Evolutionary conservation across 2,329 filamentous ascomycete genomes (phyloP), one percentile per base, ranked within the genome.

Genomic region (Neophaeococcomyces aloes): DNA sequence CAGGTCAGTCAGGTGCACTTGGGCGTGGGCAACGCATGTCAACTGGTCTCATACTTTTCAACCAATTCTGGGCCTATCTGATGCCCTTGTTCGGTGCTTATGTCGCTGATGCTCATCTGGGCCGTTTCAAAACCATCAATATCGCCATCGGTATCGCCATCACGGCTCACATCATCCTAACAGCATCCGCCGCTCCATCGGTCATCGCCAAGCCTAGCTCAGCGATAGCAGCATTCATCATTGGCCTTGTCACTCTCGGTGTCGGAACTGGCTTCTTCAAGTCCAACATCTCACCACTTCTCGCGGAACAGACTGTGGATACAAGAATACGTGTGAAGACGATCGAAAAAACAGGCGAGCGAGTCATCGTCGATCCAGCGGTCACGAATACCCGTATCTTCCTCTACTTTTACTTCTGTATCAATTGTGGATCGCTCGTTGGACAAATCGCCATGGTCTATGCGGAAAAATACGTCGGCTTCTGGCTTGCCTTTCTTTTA

Each of bases 201-300:
- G 75, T 83, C 37, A 78, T 86, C 38, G 65, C 73, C 34, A 64
- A 74, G 48, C 63, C 65, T 29, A 71, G 78, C 13, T 66, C 69
- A 11, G 68, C 79, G 0, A 74, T 84, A 36, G 79, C 68, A 1
- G 78, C 74, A 40, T 82, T 86, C 54, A 61, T 80, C 2, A 62
- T 78, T 19, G 75, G 77, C 21, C 68, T 83, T 50, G 61, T 83
- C 32, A 71, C 86, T 56, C 75, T 86, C 57, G 81, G 81, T 17
- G 61, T 85, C 25, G 83, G 83, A 34, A 84, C 81, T 1, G 83
- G 83, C 49, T 81, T 83, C 56, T 86, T 88, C 74, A 88, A 88
- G 68, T 75, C 80, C 50, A 88, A 87, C 57, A 48, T 53, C 17
- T 39, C 47, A 15, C 51, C 51, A 7, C 38, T 49, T n/a, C 75